phyloP scores from a whole-genome alignment of 805 yeast species.

The Millerago galiae region DNA sequence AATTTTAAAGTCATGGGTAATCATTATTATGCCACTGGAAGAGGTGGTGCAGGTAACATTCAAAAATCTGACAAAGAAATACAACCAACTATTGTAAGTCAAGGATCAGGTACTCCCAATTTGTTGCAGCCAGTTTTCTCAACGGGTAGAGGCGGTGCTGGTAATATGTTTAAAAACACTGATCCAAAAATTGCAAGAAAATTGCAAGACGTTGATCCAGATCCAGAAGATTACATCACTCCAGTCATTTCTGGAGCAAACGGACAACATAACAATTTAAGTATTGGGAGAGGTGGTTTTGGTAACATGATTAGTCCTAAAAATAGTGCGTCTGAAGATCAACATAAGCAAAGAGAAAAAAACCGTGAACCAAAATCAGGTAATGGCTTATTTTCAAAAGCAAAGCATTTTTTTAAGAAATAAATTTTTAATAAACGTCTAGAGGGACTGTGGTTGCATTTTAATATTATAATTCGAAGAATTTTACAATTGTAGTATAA shows the following conservation, averaged over 20 bases:
- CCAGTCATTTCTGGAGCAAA: conserved; percentile 34
- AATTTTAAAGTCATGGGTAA: conserved; percentile 4
- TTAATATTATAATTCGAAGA: too few species aligned
- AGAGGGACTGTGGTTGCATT: neutral
- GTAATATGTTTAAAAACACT: conserved; percentile 61
- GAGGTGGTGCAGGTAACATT: conserved; percentile 77
- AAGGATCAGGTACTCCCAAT: conserved; percentile 57
- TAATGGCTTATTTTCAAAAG: conserved; percentile 38
- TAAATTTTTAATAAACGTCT: conserved; percentile 1
- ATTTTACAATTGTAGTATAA: too few species aligned
- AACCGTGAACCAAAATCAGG: conserved; percentile 18
- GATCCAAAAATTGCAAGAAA: conserved; percentile 53
- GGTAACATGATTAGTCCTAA: conserved; percentile 48
- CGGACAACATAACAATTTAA: conserved; percentile 22
- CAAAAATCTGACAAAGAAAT: conserved; percentile 36
- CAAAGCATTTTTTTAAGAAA: conserved; percentile 36
- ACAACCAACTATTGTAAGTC: conserved; percentile 49
- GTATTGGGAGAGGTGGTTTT: conserved; percentile 60
- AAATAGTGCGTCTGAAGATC: conserved; percentile 20
- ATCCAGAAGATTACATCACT: conserved; percentile 31
- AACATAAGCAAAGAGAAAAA: conserved; percentile 18
- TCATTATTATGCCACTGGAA: conserved; percentile 56
- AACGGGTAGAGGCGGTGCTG: conserved; percentile 77
- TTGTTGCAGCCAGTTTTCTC: conserved; percentile 49
- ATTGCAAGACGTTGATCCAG: conserved; percentile 59